These are phyloP conservation scores for Jatropha multifida DNA, from an alignment of 441 rosid genomes.

Conservation along the genomic window DNA sequence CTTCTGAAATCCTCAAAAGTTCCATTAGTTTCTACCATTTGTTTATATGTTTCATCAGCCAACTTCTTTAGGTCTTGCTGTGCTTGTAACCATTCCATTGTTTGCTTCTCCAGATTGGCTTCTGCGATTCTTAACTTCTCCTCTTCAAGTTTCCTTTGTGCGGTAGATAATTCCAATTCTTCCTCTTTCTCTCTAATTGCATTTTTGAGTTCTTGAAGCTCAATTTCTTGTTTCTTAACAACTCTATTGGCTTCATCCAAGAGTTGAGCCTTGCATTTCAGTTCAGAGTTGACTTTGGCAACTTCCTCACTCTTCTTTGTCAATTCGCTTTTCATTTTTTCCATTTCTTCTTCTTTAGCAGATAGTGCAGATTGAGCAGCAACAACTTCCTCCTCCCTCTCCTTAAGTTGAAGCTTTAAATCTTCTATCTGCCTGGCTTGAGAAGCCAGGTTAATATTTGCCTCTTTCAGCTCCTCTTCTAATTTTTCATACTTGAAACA, in stretches of 20 bases:
- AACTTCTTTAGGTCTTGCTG: slow-evolving; percentile 61
- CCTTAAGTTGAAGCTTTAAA: slow-evolving; percentile 51
- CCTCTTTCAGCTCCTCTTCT: slow-evolving; percentile 54
- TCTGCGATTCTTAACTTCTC: slow-evolving; percentile 60
- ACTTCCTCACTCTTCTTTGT: slow-evolving; percentile 48
- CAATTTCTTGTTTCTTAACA: slow-evolving; percentile 59
- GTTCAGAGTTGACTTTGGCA: slow-evolving; percentile 40
- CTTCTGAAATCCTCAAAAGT: slow-evolving; percentile 58
- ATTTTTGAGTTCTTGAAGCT: slow-evolving; percentile 51
- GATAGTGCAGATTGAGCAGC: slow-evolving; percentile 43
- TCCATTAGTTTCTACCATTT: slow-evolving; percentile 48
- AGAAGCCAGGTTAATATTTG: slow-evolving; percentile 54
- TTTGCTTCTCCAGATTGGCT: slow-evolving; percentile 60
- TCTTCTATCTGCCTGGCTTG: slow-evolving; percentile 71
- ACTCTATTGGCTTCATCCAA: slow-evolving; percentile 60
- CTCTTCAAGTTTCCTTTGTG: slow-evolving; percentile 48
- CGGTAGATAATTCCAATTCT: slow-evolving; percentile 47
- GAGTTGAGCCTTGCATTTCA: slow-evolving; percentile 50
- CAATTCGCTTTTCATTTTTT: slow-evolving; percentile 47
- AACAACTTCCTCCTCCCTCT: slow-evolving; percentile 49
- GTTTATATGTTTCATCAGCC: slow-evolving; percentile 39
- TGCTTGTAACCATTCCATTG: slow-evolving; percentile 68
- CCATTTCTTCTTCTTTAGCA: slow-evolving; percentile 57
- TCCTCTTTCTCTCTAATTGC: slow-evolving; percentile 56
- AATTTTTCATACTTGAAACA: slow-evolving; percentile 53